Evolutionary conservation across 2,329 filamentous ascomycete genomes (phyloP), one percentile per base, ranked within the genome.

Genomic region (Metarhizium guizhouense): DNA sequence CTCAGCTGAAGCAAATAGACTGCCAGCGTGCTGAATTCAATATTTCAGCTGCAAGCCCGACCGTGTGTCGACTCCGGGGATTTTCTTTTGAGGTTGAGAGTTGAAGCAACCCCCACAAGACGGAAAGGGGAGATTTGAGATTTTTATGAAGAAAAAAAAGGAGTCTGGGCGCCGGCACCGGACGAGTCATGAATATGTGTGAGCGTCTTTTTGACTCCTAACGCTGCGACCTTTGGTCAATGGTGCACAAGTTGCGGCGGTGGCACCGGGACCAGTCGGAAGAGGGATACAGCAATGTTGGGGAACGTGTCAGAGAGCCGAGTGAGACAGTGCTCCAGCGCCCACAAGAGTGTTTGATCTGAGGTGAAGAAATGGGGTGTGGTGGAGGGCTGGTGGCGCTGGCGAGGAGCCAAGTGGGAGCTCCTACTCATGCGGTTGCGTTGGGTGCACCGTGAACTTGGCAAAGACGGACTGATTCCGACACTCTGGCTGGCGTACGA

Each of bases 181-280:
- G 45, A 48, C 45, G 45, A 48, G 45, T 48, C 45, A 48, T 47
- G 11, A 47, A 47, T 5, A 14, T 30, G 45, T 30, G 10, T 47
- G 43, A 29, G 10, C 13, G 25, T 48, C 7, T 16, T 48, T 25
- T 18, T 11, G 25, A 40, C 38, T 40, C 25, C 16, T 14, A 10
- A 6, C n/a, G 13, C n/a, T 30, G 45, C 45, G 45, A 48, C 30
- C 8, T 14, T 30, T 25, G 45, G 45, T 8, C 20, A 16, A 47
- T 2, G 40, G 40, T n/a, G 40, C 11, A 47, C 43, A 47, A 25
- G 16, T n/a, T 6, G 29, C 32, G 51, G 47, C 36, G 50, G 50
- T 36, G 50, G 36, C 30, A 45, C 56, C 53, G 53, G 56, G 45
- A 53, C 53, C 53, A 55, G 43, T 47, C 56, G 56, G 56, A 38